Evolutionary conservation across 257 asterid species (phyloP).

Genomic region (Solanum chaucha): DNA sequence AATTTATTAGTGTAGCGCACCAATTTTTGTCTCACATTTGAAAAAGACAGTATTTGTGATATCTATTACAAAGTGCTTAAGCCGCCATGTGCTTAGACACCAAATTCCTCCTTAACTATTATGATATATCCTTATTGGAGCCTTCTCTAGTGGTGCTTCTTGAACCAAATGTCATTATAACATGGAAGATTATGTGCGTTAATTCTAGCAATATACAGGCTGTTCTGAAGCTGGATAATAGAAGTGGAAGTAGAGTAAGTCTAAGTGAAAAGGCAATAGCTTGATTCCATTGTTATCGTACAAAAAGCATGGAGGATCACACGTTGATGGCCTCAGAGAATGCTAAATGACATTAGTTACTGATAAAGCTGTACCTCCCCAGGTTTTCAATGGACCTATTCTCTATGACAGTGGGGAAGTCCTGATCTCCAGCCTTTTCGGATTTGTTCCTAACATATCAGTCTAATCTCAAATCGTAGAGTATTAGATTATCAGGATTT

Average conservation of each 20-base stretch:
- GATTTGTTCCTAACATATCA: background rate
- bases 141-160: background rate
- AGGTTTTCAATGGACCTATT: background rate
- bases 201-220: background rate
- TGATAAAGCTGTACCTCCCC: background rate
- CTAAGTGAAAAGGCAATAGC: background rate
- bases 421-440: background rate
- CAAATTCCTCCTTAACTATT: background rate
- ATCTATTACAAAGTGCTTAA: background rate
- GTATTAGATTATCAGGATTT: background rate
- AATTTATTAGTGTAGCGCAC: background rate
- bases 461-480: background rate
- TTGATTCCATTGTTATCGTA: background rate
- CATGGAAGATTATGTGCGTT: background rate
- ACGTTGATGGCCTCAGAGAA: background rate
- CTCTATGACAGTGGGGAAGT: background rate
- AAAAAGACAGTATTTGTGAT: background rate
- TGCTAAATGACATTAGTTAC: background rate
- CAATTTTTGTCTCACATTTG: background rate
- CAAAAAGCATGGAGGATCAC: background rate
- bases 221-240: background rate
- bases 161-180: background rate
- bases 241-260: background rate
- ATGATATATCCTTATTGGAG: background rate
- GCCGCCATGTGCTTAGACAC: background rate